Evolutionary conservation across 805 yeast genomes (phyloP).

Genomic region (Yarrowia deformans): DNA sequence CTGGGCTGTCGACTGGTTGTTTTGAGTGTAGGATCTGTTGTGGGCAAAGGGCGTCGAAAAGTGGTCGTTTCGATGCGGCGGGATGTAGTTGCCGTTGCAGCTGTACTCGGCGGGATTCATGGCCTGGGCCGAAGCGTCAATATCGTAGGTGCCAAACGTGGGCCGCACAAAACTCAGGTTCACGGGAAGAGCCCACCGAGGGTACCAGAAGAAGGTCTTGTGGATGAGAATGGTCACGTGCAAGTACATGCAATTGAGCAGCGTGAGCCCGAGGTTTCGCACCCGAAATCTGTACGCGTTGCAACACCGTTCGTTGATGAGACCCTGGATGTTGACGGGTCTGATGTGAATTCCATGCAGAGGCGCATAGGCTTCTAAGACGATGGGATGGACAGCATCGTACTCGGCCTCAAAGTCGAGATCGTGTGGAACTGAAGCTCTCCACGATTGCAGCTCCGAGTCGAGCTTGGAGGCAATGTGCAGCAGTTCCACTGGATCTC

Average conservation of each 20-base stretch:
- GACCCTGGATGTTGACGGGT: constrained; percentile 15
- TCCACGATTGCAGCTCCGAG: constrained; percentile 20
- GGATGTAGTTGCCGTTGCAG: constrained; percentile 12
- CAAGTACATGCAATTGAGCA: constrained; percentile 28
- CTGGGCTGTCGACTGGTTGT: neutral
- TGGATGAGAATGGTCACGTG: constrained; percentile 35
- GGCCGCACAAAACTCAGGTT: constrained; percentile 23
- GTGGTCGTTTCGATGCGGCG: neutral
- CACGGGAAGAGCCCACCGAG: constrained; percentile 29
- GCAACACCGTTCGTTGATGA: constrained; percentile 32
- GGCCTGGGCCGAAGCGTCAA: constrained; percentile 8
- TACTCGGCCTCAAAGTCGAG: constrained; percentile 25
- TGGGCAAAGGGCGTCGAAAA: neutral
- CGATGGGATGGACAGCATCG: constrained; percentile 24
- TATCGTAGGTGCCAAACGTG: constrained; percentile 6
- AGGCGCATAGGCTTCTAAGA: constrained; percentile 20
- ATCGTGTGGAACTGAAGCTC: constrained; percentile 8
- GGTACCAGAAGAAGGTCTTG: constrained; percentile 34
- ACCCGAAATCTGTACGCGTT: constrained; percentile 18
- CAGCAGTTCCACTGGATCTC: constrained; percentile 12
- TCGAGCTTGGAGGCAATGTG: constrained; percentile 19
- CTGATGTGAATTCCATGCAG: constrained; percentile 4
- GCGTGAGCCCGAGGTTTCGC: constrained; percentile 14
- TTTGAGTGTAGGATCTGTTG: neutral
- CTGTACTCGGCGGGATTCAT: neutral